A percentile compares a stretch with the other conserved stretches of the same genome.
Evolutionary conservation across 495 filamentous ascomycete genomes (phyloP).

Genomic region (Daldinia vernicosa): DNA sequence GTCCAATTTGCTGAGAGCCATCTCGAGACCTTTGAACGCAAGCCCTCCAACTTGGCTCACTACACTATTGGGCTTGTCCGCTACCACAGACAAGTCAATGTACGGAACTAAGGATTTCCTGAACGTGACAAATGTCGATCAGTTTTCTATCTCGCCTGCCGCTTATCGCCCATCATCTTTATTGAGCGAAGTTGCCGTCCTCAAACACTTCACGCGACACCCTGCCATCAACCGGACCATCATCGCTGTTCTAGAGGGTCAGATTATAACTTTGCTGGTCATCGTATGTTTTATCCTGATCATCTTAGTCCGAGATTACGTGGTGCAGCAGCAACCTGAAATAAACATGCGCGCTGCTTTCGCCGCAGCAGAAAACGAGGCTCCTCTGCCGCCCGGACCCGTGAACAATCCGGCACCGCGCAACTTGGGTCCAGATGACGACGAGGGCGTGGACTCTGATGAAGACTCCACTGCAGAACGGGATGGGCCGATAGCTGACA

Average conservation of each 20-base stretch:
- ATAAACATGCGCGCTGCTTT: constrained; percentile 68
- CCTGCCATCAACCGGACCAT: constrained; percentile 79
- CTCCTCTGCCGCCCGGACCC: constrained; percentile 46
- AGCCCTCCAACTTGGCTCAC: constrained; percentile 44
- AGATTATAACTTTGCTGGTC: constrained; percentile 88
- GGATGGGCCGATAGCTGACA: background rate
- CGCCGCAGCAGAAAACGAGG: constrained; percentile 61
- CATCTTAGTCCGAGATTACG: constrained; percentile 96
- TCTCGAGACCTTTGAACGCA: constrained; percentile 44
- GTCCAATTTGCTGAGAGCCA: constrained; percentile 44
- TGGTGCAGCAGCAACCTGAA: constrained; percentile 94
- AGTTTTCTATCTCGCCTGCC: constrained; percentile 24
- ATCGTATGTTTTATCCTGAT: constrained; percentile 93
- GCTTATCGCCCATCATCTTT: constrained; percentile 53
- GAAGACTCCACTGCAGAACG: constrained; percentile 15
- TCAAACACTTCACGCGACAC: constrained; percentile 77
- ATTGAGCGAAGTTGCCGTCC: constrained; percentile 75
- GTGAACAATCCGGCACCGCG: constrained; percentile 24
- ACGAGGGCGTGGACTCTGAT: constrained; percentile 32
- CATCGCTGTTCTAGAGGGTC: constrained; percentile 88
- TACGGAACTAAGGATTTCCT: constrained; percentile 18
- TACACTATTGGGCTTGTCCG: constrained; percentile 29
- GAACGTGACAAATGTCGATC: constrained; percentile 33
- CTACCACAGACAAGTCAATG: constrained; percentile 21
- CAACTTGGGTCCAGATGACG: constrained; percentile 17